Base-by-base conservation (phyloP, 306 rosid species). In the Malus sylvestris region DNA sequence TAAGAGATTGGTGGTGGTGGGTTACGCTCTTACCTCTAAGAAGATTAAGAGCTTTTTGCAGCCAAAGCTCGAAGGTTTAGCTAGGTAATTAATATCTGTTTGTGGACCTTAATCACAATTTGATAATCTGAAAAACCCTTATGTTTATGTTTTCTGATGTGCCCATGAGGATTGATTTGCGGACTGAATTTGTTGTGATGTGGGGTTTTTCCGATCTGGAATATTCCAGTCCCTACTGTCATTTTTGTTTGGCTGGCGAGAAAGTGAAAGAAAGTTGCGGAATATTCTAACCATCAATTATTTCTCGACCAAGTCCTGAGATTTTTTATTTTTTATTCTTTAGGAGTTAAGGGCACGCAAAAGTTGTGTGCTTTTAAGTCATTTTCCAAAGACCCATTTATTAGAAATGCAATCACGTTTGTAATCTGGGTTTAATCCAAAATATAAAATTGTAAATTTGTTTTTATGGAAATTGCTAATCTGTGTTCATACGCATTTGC, bases 21-120 rank as follows among this genome's bases (percentile, higher is more conserved):
- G 98, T 19, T 93, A 91, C 61, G 98, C 98, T 72, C 98, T 93
- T 35, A 93, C 98, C 75, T 89, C 96, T 10, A 93, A 93, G 90
- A 93, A 93, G 88, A 87, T 83, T 51, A 88, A 93, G 96, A 93
- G 98, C 82, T 93, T 93, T 64, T 75, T 93, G 91, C 91, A 93
- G 85, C 98, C 98, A 1, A 89, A 89, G 87, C 93, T 93, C 70
- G 92, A 91, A 87, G 86, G 88, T 60, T 81, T 91, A 64, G 98
- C 98, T 85, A 89, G 98, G 98, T 91, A 89, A 82, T 49, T 19
- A 55, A n/a, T 57, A 0, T 23, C 5, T 22, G 32, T 70, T 71
- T 22, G 19, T 14, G 33, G 16, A 15, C 27, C 67, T 65, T 57
- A 61, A 63, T 22, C 40, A 14, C 22, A 18, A 29, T 9, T 55